Evolutionary conservation across 1,284 basidiomycete genomes (phyloP).

Genomic region (Cryptococcus amylolentus): DNA sequence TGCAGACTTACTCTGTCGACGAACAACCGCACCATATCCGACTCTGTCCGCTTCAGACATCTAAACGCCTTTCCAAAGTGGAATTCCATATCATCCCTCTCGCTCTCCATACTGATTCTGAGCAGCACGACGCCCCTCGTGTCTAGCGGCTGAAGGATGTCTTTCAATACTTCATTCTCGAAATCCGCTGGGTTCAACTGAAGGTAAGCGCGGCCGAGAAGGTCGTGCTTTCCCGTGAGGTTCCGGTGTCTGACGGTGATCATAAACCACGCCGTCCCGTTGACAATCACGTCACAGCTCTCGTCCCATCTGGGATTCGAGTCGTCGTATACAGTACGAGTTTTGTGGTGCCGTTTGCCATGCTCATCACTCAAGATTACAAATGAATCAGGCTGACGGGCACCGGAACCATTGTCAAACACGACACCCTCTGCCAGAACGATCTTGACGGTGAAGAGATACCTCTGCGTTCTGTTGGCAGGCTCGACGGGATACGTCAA

Average conservation of each 20-base stretch:
- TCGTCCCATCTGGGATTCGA: slow-evolving; percentile 93
- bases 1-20: slow-evolving; percentile 77
- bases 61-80: slow-evolving; percentile 96
- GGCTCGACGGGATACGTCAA: slow-evolving; percentile 53
- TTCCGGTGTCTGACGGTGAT: slow-evolving; percentile 88
- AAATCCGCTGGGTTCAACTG: slow-evolving; percentile 87
- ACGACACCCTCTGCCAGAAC: slow-evolving; percentile 80
- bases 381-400: slow-evolving; percentile 68
- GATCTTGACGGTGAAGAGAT: slow-evolving; percentile 91
- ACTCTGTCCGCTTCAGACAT: slow-evolving; percentile 87
- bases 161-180: slow-evolving; percentile 83
- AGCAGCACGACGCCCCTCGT: slow-evolving; percentile 74
- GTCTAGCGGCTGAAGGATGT: slow-evolving; percentile 86
- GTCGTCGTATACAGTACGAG: slow-evolving; percentile 90
- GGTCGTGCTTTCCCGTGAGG: slow-evolving; percentile 83
- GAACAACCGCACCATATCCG: slow-evolving; percentile 93
- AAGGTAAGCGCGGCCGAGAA: slow-evolving; percentile 86
- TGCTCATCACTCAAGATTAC: slow-evolving; percentile 90
- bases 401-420: slow-evolving; percentile 60
- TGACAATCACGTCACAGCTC: slow-evolving; percentile 87
- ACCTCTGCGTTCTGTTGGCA: slow-evolving; percentile 52
- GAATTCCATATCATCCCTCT: slow-evolving; percentile 96
- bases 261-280: slow-evolving; percentile 84
- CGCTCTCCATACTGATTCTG: slow-evolving; percentile 95
- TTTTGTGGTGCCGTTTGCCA: slow-evolving; percentile 88